These are phyloP conservation scores for Exophiala aquamarina DNA, from an alignment of 2,329 filamentous ascomycete species.

Conservation along the genomic window DNA sequence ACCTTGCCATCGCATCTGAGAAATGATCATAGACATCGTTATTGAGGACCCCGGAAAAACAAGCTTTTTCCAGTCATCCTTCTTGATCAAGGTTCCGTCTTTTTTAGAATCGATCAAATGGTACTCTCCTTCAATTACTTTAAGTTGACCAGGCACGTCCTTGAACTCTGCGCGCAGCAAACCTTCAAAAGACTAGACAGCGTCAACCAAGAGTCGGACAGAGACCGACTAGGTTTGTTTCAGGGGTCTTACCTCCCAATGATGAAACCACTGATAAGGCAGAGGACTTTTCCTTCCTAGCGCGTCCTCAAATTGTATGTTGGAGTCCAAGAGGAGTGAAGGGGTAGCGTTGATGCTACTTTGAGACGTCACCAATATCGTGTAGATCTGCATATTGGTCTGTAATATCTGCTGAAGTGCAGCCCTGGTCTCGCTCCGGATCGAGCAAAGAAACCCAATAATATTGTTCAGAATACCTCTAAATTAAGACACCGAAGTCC, in stretches of 20 bases:
- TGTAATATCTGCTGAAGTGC: no score
- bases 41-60: constrained; percentile 1
- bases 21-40: constrained; percentile 4
- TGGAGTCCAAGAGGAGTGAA: not conserved
- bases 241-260: constrained; percentile 4
- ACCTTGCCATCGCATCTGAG: no score
- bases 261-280: constrained; percentile 5
- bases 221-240: not conserved
- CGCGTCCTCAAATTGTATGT: constrained; percentile 3
- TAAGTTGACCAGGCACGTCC: not conserved
- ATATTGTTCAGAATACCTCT: no score
- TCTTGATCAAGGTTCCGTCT: not conserved
- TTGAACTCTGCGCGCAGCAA: not conserved
- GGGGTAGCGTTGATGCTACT: constrained; percentile 1
- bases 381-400: no score
- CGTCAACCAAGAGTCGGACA: no score
- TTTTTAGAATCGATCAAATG: not conserved
- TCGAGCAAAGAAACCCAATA: no score
- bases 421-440: no score
- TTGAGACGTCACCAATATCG: no score
- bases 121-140: not conserved
- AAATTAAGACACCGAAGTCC: no score
- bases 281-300: not conserved
- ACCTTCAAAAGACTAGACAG: constrained; percentile 2
- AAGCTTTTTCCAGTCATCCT: not conserved